Base-by-base conservation (phyloP, 257 asterid genomes). In the Schizonepeta tenuifolia region DNA sequence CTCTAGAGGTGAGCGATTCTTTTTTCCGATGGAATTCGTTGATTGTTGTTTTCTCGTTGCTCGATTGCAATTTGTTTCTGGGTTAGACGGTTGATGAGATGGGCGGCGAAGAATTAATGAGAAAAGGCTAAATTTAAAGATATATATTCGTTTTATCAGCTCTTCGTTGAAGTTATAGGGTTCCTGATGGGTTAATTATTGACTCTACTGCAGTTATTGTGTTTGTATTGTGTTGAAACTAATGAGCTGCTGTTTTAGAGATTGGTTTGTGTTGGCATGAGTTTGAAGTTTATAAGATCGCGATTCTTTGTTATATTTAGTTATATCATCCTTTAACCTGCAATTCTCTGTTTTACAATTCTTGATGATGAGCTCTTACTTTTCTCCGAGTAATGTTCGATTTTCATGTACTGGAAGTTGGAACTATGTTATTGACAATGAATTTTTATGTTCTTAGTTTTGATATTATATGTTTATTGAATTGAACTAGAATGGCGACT, bases 401-500 rank as follows among this genome's bases (percentile, higher is more conserved):
- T 67, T 35, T 41, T 40, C 58, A 47, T 44, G 67, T 51, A 9
- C 22, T 31, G 7, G 9, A 5, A 31, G 6, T 36, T 44, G 55
- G 36, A 31, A 17, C 9, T 50, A 13, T 11, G 3, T 14, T 63
- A 20, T 17, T 58, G 14, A 17, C 17, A 62, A 7, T 20, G 7
- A 47, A 21, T 57, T 73, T 4, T 68, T 63, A 22, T 77, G 7
- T 69, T 40, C 3, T 11, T 11, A 59, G 41, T 57, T 21, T 38
- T 38, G 72, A 33, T 21, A 18, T 50, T 69, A 57, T 55, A 64
- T 75, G 46, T 28, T 72, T 77, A 61, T 70, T 62, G 79, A 58
- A 61, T 70, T 62, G 79, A 58, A 53, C 63, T 46, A 65, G 77
- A 65, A 93, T 90, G 96, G 84, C 89, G 7, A 73, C 89, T 71